A percentile compares a stretch with the other conserved stretches of the same genome.
Evolutionary conservation across 1,284 basidiomycete species (phyloP).

Genomic region (Grifola frondosa): DNA sequence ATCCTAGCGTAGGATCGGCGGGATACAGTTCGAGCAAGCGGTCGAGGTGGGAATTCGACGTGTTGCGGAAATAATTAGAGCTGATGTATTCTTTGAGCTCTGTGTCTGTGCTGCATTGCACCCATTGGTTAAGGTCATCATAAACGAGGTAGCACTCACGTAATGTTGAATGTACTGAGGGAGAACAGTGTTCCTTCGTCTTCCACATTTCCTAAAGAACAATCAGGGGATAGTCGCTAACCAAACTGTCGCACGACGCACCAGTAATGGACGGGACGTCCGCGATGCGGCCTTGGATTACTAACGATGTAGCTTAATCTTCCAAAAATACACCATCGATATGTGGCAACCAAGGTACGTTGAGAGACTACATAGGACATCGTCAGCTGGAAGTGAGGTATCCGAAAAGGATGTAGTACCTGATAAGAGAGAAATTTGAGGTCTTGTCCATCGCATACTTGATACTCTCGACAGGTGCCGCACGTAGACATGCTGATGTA

Average conservation of each 20-base stretch:
- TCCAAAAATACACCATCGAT: slow-evolving; percentile 38
- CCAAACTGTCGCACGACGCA: background rate
- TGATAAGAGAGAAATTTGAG: slow-evolving; percentile 27
- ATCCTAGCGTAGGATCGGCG: slow-evolving; percentile 38
- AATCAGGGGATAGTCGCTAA: background rate
- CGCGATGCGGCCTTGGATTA: slow-evolving; percentile 29
- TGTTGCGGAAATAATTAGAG: slow-evolving; percentile 23
- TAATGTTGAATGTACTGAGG: slow-evolving; percentile 27
- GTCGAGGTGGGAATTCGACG: slow-evolving; percentile 16
- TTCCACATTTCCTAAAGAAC: slow-evolving; percentile 27
- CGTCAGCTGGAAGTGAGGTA: background rate
- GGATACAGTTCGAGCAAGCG: slow-evolving; percentile 29
- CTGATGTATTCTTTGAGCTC: slow-evolving; percentile 16
- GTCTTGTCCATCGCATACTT: slow-evolving; percentile 28
- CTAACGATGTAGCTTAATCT: slow-evolving; percentile 26
- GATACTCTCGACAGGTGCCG: slow-evolving; percentile 28
- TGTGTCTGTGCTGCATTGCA: slow-evolving; percentile 6
- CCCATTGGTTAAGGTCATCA: background rate
- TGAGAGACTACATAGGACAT: slow-evolving; percentile 13
- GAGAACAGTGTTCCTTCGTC: slow-evolving; percentile 36
- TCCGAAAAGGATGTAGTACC: slow-evolving; percentile 11
- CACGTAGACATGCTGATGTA: slow-evolving; percentile 41
- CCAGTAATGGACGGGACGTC: slow-evolving; percentile 31
- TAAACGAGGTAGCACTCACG: slow-evolving; percentile 24
- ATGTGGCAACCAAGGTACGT: slow-evolving; percentile 34